phyloP scores from a whole-genome alignment of 108 stramenopile genomes.

The Aurantiochytrium sp. region DNA sequence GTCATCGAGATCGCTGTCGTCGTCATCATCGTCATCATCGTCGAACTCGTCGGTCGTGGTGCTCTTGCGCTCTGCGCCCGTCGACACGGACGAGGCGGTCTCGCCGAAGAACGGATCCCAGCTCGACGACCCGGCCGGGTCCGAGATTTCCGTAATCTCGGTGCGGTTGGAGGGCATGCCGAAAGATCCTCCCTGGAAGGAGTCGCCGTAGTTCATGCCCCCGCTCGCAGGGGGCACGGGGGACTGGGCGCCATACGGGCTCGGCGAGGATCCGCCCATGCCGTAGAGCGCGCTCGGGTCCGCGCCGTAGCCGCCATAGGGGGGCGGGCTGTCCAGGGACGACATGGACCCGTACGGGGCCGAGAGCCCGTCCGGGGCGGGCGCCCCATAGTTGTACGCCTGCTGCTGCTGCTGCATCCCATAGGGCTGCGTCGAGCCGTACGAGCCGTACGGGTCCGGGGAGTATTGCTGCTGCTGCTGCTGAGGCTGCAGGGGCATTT shows the following conservation, averaged over 20 bases:
- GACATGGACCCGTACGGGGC: too few species aligned
- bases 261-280: too few species aligned
- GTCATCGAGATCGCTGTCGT: conserved; percentile 20
- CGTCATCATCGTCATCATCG: neutral
- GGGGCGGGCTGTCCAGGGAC: neutral
- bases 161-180: neutral
- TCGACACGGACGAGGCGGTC: neutral
- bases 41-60: neutral
- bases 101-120: neutral
- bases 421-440: neutral
- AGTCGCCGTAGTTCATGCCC: too few species aligned
- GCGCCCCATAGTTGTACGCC: neutral
- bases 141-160: neutral
- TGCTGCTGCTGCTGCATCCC: neutral
- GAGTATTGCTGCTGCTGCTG: neutral
- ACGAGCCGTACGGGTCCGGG: neutral
- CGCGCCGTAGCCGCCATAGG: neutral
- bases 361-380: neutral
- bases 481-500: neutral
- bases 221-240: too few species aligned
- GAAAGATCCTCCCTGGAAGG: neutral
- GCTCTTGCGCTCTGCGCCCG: neutral
- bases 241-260: too few species aligned
- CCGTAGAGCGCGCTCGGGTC: neutral
- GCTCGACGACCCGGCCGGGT: neutral